Base-by-base conservation (phyloP, 257 asterid genomes). In the Euphrasia confusa region DNA sequence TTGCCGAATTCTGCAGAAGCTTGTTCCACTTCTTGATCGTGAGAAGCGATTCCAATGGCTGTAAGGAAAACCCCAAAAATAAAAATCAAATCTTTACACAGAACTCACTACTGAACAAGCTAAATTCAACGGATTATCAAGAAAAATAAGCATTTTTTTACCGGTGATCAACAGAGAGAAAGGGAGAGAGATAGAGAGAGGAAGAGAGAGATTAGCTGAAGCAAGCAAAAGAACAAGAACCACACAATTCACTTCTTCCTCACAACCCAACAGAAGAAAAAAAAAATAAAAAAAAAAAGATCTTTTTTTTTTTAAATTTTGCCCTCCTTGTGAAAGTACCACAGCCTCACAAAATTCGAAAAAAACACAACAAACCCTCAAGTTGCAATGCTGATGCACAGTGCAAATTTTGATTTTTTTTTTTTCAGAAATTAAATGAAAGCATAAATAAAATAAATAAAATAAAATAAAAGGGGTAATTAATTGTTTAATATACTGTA, bases 341-440 rank as follows among this genome's bases (percentile, higher is more conserved):
- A 68, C 82, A 78, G 78, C 93, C 93, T 84, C 88, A 79, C 72
- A 79, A 83, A 77, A 65, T 73, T n/a, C 15, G 60, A 68, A 63
- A 68, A 61, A 61, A 7, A 48, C 21, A 40, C 12, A 28, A 42
- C 40, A 2, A 8, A 2, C 42, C 42, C 42, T 1, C 18, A 8
- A 37, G 37, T 56, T 14, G 49, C 53, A 40, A 39, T 39, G 26
- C 52, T 54, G 64, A 12, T 49, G 2, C 3, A 30, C 42, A 63
- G 7, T 11, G 33, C 32, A 58, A 37, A 6, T 7, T 35, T 35
- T 35, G 7, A 5, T 37, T 37, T 37, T 37, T 37, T 35, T 7
- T 37, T 24, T 66, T 64, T 11, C 32, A 42, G 44, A 59, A 49
- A 50, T 5, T 13, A 7, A 13, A 15, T 57, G 52, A 18, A 60